phyloP scores from a whole-genome alignment of 1,284 basidiomycete species.

The Marasmius fiardii region DNA sequence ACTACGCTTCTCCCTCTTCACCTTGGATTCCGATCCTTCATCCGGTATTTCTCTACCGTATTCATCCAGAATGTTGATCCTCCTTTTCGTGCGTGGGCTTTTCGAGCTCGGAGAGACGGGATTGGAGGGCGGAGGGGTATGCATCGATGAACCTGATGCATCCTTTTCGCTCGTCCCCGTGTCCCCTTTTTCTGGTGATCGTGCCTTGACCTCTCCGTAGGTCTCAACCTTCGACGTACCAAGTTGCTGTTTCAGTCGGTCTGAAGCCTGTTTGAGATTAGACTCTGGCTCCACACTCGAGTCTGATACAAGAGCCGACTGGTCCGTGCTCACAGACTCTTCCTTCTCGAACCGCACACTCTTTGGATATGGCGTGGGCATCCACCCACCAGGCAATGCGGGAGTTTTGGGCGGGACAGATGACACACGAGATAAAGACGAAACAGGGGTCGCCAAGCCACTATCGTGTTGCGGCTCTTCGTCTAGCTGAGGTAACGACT shows the following conservation, averaged over 20 bases:
- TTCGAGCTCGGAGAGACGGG: constrained; percentile 22
- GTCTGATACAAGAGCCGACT: constrained; percentile 15
- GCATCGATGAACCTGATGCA: neutral
- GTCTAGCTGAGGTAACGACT: constrained; percentile 21
- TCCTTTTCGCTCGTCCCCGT: neutral
- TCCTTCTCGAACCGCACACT: constrained; percentile 63
- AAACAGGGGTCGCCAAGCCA: constrained; percentile 39
- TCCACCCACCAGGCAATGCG: constrained; percentile 69
- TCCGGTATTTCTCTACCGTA: constrained; percentile 60
- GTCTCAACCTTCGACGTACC: too few species aligned
- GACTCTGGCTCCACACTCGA: constrained; percentile 17
- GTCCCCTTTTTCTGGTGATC: neutral
- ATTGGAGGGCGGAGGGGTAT: constrained; percentile 1
- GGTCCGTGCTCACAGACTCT: constrained; percentile 31
- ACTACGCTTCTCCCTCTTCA: constrained; percentile 4
- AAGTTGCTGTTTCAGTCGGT: neutral
- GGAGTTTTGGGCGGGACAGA: constrained; percentile 55
- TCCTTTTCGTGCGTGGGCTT: neutral
- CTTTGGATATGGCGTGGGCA: constrained; percentile 53
- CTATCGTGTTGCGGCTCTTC: constrained; percentile 19
- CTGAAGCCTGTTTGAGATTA: constrained; percentile 16
- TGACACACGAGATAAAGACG: constrained; percentile 40
- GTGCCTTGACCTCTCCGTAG: neutral
- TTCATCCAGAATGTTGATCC: constrained; percentile 13
- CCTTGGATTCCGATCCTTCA: constrained; percentile 31